These are phyloP conservation scores for Physocladia obscura DNA, from an alignment of 192 early-diverging fungal genomes.

Conservation along the genomic window DNA sequence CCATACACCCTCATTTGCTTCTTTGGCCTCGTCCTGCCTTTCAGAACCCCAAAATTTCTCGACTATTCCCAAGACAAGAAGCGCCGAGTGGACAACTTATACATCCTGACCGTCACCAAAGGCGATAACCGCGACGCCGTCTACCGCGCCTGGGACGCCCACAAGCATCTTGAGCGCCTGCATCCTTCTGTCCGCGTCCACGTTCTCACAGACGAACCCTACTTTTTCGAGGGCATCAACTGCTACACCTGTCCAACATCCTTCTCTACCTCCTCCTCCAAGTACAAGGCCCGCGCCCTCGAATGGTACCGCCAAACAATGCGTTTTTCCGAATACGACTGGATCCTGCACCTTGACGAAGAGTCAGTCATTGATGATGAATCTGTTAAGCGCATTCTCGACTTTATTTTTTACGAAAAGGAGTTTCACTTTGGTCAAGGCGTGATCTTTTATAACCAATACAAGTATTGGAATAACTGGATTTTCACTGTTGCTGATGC, in stretches of 20 bases:
- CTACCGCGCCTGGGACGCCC: conserved; percentile 56
- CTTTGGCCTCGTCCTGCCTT: conserved; percentile 55
- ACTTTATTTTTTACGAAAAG: conserved; percentile 61
- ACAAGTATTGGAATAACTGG: conserved; percentile 57
- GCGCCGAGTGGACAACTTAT: conserved; percentile 57
- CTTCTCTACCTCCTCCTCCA: conserved; percentile 46
- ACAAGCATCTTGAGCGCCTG: conserved; percentile 53
- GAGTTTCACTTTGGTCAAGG: conserved; percentile 57
- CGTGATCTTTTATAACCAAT: conserved; percentile 62
- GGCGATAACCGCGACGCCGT: conserved; percentile 57
- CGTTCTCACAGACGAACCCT: conserved; percentile 62
- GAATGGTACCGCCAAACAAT: conserved; percentile 62
- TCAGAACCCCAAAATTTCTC: conserved; percentile 57
- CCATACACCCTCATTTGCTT: conserved; percentile 63
- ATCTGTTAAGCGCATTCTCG: conserved; percentile 46
- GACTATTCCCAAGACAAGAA: conserved; percentile 47
- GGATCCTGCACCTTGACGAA: conserved; percentile 60
- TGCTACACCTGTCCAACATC: conserved; percentile 58
- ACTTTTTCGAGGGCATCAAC: conserved; percentile 62
- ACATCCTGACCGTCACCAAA: conserved; percentile 58
- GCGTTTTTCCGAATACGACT: conserved; percentile 57
- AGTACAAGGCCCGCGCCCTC: conserved; percentile 61
- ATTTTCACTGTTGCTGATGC: conserved; percentile 60
- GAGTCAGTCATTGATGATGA: conserved; percentile 63
- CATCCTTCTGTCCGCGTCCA: conserved; percentile 57